Evolutionary conservation across 2,329 filamentous ascomycete genomes (phyloP), one percentile per base, ranked within the genome.

Genomic region (Phaeosphaeriaceae sp.): DNA sequence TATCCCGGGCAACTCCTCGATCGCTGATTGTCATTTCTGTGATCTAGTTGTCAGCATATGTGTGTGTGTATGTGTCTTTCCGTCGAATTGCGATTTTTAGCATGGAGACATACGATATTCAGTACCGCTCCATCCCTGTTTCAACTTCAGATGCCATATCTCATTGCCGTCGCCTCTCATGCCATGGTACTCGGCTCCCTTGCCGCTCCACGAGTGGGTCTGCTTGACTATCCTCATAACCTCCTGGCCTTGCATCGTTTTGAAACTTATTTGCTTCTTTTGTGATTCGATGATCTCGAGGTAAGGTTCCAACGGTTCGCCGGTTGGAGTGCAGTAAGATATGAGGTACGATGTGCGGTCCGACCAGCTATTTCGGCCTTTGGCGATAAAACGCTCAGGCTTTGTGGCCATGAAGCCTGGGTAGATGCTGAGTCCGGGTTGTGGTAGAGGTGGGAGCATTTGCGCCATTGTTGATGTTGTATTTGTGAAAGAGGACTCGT

Each of bases 161-260:
- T 56, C 49, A 2, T 38, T 49, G 15, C 52, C 54, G 43, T 60
- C 56, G 2, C 43, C 51, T 13, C 46, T 21, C 44, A 59, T 44
- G 4, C 48, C 61, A 20, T 50, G 53, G 41, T 64, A 64, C 23
- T 53, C 56, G 3, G 45, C 36, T 21, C 41, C 18, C 37, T 46
- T 47, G 3, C 45, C 38, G 33, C 42, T 52, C 38, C 45, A 55
- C 1, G 15, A 34, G 17, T 59, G 54, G 6, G 17, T 30, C 13
- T 60, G 20, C 30, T 56, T 55, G 2, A 55, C 44, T 15, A 60
- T 58, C 1, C 46, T 39, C 52, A 63, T 58, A 4, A 59, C 48
- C 29, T 61, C 56, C 16, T 48, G 35, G 3, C 55, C 56, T 3
- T 52, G 35, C 45, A 50, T 43, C 12, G 47, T 52, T 18, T 44